phyloP scores from a whole-genome alignment of 139 green algal genomes.

The Chlamydomonas schloesseri region DNA sequence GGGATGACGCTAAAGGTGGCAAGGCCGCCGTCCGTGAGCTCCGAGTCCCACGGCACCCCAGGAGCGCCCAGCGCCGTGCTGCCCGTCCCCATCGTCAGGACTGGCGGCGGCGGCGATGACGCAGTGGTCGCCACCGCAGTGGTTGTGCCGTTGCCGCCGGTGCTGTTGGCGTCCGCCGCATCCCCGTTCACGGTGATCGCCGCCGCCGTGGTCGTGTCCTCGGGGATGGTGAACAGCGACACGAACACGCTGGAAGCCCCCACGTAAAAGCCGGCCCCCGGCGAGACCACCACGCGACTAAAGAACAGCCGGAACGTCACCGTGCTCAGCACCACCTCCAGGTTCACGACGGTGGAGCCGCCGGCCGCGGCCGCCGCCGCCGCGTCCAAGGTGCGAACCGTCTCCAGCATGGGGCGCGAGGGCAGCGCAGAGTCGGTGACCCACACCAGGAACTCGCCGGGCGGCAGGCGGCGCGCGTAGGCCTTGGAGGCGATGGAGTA shows the following conservation, averaged over 20 bases:
- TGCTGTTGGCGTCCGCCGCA: neutral
- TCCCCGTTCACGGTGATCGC: neutral
- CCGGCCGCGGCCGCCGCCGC: neutral
- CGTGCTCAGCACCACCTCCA: neutral
- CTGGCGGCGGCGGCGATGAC: too few relatives aligned
- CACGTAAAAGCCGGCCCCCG: neutral
- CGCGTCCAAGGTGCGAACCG: neutral
- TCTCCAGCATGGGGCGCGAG: neutral
- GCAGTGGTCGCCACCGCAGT: too few relatives aligned
- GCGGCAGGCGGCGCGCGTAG: neutral
- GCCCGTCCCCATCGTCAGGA: too few relatives aligned
- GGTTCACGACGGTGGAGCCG: neutral
- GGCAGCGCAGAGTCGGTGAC: neutral
- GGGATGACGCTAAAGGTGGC: conserved; percentile 5
- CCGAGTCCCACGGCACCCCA: neutral
- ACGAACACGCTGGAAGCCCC: neutral
- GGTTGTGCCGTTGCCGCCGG: neutral
- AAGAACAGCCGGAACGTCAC: neutral
- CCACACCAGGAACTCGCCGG: neutral
- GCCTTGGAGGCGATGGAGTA: neutral
- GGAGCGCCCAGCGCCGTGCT: neutral
- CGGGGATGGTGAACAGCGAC: neutral
- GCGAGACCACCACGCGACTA: neutral
- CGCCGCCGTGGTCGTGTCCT: neutral
- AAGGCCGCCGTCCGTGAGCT: neutral